Conservation (phyloP, 345 rosid genomes). For the Conringia planisiliqua region DNA sequence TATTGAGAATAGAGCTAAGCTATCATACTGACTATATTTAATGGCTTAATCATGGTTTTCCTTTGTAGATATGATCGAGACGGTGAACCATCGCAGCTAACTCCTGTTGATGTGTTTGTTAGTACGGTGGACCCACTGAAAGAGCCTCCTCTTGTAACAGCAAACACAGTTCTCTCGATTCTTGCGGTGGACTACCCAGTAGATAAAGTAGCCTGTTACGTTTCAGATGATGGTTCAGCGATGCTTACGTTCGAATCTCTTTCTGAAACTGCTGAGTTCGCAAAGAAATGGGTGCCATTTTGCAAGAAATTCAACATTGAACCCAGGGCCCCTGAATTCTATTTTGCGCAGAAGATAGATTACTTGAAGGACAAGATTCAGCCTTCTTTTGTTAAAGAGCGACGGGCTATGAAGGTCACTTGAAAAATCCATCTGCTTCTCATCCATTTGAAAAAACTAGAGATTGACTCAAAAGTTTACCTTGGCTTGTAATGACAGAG, state of each 20-base stretch:
- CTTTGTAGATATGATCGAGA: slow-evolving; percentile 84
- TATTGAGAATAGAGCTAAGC: background rate
- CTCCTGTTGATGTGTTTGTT: slow-evolving; percentile 96
- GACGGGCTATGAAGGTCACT: slow-evolving; percentile 94
- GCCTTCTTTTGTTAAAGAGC: slow-evolving; percentile 98
- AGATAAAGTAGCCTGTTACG: slow-evolving; percentile 98
- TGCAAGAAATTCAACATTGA: slow-evolving; percentile 98
- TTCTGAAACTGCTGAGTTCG: slow-evolving; percentile 98
- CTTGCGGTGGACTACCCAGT: slow-evolving; percentile 98
- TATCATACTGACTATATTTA: background rate
- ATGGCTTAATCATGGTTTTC: slow-evolving; percentile 18
- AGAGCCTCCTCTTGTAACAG: slow-evolving; percentile 96
- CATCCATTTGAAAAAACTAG: background rate
- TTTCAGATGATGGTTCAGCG: slow-evolving; percentile 99
- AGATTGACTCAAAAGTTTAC: slow-evolving; percentile 5
- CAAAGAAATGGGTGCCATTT: slow-evolving; percentile 99
- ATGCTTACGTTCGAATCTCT: slow-evolving; percentile 98
- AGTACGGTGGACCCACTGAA: slow-evolving; percentile 99
- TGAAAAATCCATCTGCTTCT: slow-evolving; percentile 19
- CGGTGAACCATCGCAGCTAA: slow-evolving; percentile 93
- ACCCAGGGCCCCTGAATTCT: slow-evolving; percentile 99
- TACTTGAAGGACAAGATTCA: slow-evolving; percentile 97
- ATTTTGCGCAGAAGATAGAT: slow-evolving; percentile 98
- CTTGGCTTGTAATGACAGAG: slow-evolving; percentile 51
- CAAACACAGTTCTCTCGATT: slow-evolving; percentile 96